phyloP scores from a whole-genome alignment of 1,284 basidiomycete species.

The Ganoderma resinaceum region DNA sequence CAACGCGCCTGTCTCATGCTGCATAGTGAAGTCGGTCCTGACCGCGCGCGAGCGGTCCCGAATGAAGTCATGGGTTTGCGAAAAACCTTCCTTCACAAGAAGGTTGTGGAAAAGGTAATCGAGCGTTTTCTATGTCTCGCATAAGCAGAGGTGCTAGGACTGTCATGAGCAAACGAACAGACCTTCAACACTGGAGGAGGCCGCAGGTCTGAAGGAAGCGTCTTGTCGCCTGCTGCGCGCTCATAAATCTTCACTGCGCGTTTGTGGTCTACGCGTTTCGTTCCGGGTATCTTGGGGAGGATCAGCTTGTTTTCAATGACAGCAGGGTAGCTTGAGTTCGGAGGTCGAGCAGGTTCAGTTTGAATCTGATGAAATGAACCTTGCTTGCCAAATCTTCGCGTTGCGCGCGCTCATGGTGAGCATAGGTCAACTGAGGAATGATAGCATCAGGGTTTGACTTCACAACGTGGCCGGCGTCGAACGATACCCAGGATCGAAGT shows the following conservation, averaged over 20 bases:
- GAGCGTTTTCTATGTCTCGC: slow-evolving; percentile 70
- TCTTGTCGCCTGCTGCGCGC: slow-evolving; percentile 93
- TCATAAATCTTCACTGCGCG: slow-evolving; percentile 96
- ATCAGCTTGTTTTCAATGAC: slow-evolving; percentile 41
- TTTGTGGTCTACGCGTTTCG: slow-evolving; percentile 82
- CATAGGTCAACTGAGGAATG: slow-evolving; percentile 6
- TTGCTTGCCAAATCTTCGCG: not conserved
- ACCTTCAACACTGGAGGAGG: slow-evolving; percentile 88
- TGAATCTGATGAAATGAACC: not conserved
- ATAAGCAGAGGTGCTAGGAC: not conserved
- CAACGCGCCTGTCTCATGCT: slow-evolving; percentile 79
- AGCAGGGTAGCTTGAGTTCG: slow-evolving; percentile 1
- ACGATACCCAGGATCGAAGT: not conserved
- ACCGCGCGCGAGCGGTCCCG: slow-evolving; percentile 93
- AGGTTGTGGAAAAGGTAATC: slow-evolving; percentile 93
- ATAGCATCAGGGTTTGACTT: not conserved
- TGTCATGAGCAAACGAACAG: slow-evolving; percentile 25
- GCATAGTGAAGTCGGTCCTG: slow-evolving; percentile 95
- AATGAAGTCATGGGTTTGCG: slow-evolving; percentile 83
- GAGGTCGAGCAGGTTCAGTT: slow-evolving; percentile 22
- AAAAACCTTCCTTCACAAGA: slow-evolving; percentile 72
- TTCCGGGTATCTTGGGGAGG: slow-evolving; percentile 66
- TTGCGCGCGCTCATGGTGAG: slow-evolving; percentile 28
- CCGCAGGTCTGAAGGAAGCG: slow-evolving; percentile 90
- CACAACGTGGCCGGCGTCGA: not conserved